phyloP scores from a whole-genome alignment of 1,139 yeast species.

The Pneumocystis murina region DNA sequence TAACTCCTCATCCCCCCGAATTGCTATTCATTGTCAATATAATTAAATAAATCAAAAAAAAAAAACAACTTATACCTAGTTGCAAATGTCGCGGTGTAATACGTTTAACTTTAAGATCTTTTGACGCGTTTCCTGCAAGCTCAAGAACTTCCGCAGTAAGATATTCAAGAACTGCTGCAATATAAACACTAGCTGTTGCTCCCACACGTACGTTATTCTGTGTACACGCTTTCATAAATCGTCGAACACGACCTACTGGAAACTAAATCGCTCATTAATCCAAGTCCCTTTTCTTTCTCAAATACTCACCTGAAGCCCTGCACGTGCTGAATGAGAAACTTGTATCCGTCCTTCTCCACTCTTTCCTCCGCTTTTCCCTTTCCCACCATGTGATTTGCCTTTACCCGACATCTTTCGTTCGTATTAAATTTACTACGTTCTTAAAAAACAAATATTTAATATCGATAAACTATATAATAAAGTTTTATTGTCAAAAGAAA shows the following conservation, averaged over 20 bases:
- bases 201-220: conserved; percentile 94
- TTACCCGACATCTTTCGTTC: conserved; percentile 46
- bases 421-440: neutral
- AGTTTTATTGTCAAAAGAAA: too few species aligned
- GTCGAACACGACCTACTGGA: conserved; percentile 97
- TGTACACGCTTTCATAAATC: conserved; percentile 82
- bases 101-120: conserved; percentile 95
- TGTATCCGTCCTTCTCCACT: conserved; percentile 47
- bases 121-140: conserved; percentile 98
- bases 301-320: conserved; percentile 52
- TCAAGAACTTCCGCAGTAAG: conserved; percentile 96
- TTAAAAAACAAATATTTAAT: too few species aligned
- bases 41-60: neutral
- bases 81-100: conserved; percentile 98
- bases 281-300: neutral
- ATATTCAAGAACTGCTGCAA: conserved; percentile 93
- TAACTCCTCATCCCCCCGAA: conserved; percentile 97
- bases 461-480: too few species aligned
- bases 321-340: conserved; percentile 82
- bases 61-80: conserved; percentile 28
- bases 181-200: conserved; percentile 64
- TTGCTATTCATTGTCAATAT: conserved; percentile 33
- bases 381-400: conserved; percentile 91
- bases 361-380: conserved; percentile 65
- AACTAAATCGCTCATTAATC: conserved; percentile 25